These are phyloP conservation scores for Acorus calamus DNA, from an alignment of 106 monocot species.

Conservation along the genomic window DNA sequence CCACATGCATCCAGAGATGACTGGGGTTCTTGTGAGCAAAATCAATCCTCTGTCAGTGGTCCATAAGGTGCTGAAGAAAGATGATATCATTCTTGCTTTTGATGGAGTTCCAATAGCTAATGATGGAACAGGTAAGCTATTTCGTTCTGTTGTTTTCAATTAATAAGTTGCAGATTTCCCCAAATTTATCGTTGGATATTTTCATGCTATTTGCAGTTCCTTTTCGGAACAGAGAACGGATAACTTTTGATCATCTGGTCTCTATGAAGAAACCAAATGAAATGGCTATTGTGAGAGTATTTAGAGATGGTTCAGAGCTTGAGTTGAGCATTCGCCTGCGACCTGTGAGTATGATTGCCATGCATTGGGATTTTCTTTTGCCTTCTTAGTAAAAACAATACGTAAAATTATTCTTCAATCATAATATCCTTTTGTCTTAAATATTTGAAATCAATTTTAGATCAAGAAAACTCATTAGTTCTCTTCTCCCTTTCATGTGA, in stretches of 20 bases:
- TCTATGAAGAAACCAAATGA: conserved; percentile 97
- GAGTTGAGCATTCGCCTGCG: conserved; percentile 60
- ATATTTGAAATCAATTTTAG: no score
- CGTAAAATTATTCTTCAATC: no score
- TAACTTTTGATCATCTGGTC: conserved; percentile 95
- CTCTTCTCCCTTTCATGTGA: neutral
- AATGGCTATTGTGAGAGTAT: conserved; percentile 45
- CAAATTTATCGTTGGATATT: neutral
- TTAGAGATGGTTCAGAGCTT: conserved; percentile 68
- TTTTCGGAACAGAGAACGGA: conserved; percentile 89
- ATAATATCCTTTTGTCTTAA: no score
- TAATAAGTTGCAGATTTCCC: neutral
- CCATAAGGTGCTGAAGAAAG: conserved; percentile 58
- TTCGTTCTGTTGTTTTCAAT: neutral
- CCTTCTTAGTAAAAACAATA: no score
- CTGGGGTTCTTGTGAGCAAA: conserved; percentile 90
- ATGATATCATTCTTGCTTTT: conserved; percentile 89
- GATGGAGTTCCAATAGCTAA: conserved; percentile 93
- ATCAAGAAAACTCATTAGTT: neutral
- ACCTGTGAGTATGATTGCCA: conserved; percentile 49
- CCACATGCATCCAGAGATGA: conserved; percentile 58
- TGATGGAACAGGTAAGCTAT: conserved; percentile 77
- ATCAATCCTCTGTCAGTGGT: conserved; percentile 91
- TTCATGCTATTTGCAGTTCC: conserved; percentile 48
- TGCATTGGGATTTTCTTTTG: neutral